These are phyloP conservation scores for Phycomyces blakesleeanus DNA, from an alignment of 192 early-diverging fungal genomes.

Conservation along the genomic window DNA sequence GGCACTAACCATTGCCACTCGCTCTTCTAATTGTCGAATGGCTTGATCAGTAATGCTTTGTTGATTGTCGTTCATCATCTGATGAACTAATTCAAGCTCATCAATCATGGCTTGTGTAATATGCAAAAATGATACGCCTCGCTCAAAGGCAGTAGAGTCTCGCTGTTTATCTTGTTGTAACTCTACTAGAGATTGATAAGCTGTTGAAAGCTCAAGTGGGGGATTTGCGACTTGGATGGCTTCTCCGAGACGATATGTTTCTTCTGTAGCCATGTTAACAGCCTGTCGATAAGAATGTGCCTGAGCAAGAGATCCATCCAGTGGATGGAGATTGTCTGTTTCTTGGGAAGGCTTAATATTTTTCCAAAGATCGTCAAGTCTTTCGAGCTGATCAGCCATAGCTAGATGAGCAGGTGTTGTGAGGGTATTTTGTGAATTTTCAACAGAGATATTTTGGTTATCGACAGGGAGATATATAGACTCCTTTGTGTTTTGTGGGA, in stretches of 20 bases:
- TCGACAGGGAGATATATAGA: not conserved
- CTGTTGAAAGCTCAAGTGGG: not conserved
- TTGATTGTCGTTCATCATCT: conserved; percentile 21
- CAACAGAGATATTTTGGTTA: not conserved
- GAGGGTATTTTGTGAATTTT: no score
- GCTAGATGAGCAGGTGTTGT: no score
- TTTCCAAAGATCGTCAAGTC: no score
- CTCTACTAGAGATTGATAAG: not conserved
- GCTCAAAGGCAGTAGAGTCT: conserved; percentile 5
- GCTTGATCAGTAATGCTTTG: conserved; percentile 13
- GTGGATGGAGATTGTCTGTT: no score
- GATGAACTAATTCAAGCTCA: conserved; percentile 28
- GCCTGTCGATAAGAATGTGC: no score
- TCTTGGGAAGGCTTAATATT: no score
- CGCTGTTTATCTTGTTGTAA: not conserved
- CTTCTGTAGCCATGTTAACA: no score
- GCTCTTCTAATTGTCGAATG: conserved; percentile 22
- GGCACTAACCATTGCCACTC: conserved; percentile 17
- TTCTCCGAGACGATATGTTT: no score
- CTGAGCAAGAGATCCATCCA: no score
- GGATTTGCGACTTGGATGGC: not conserved
- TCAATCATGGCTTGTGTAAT: conserved; percentile 14
- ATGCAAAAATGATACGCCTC: conserved; percentile 13
- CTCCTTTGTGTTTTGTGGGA: not conserved
- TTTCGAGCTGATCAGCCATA: no score